Evolutionary conservation across 331 rosid species (phyloP), one percentile per base, ranked within the genome.

Genomic region (Stylosanthes scabra): DNA sequence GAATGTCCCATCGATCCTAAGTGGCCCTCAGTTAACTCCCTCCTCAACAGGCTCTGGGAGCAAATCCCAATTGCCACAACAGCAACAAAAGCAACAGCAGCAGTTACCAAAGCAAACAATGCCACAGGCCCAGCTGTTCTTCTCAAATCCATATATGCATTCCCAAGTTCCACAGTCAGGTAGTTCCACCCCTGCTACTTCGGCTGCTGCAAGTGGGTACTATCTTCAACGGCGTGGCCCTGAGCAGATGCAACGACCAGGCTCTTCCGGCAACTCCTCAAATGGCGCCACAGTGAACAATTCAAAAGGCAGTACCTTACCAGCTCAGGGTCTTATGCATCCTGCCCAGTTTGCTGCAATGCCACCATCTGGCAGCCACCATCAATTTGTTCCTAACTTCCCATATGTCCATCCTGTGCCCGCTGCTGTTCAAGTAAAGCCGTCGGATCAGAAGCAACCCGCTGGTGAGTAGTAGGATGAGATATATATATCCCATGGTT

Each of bases 401-500:
- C 14, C 96, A 13, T 91, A 89, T 49, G 85, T 79, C 63, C 96
- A 85, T 64, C 69, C 96, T 16, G 88, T 83, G 68, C 86, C 96
- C 7, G 31, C 85, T 3, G 77, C 83, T 6, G 93, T 89, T 70
- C 95, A 86, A 86, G 84, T 88, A 75, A 94, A 94, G 83, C 90
- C 97, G 9, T 83, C 98, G 25, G 98, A 94, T 71, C 97, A 91
- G 77, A 94, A 94, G 80, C 98, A 94, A 78, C 98, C 97, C n/a
- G 97, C 97, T 0, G 97, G 95, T 81, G 98, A 92, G 91, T 93
- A 93, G 90, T 79, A 71, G 55, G 81, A 70, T 73, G 16, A 54
- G 81, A 70, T 73, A 20, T 75, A 20, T 75, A 50, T 68, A 11
- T 61, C 10, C 50, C 40, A 76, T 50, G 81, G 59, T 70, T 66